phyloP scores from a whole-genome alignment of 2,329 filamentous ascomycete species.

The Amphichorda felina region DNA sequence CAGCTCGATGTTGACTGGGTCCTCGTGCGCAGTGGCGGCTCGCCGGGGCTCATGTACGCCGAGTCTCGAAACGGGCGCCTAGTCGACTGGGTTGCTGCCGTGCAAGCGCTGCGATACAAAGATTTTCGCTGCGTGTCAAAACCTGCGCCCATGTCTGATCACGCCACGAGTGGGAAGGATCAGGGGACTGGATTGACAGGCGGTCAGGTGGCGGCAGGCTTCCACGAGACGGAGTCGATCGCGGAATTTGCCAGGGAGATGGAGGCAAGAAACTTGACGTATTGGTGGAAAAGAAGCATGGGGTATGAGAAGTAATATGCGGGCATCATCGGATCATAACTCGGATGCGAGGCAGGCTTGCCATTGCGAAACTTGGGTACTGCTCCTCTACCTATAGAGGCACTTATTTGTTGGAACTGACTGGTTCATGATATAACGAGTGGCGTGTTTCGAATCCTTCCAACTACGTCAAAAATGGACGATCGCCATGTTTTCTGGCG shows the following conservation, averaged over 20 bases:
- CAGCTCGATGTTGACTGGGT: conserved; percentile 45
- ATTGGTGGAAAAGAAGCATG: conserved; percentile 62
- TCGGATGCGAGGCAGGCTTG: no score
- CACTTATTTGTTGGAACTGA: no score
- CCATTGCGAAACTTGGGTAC: no score
- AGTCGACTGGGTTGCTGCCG: conserved; percentile 49
- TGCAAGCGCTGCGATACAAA: conserved; percentile 58
- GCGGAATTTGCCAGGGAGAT: conserved; percentile 53
- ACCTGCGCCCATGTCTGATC: conserved; percentile 21
- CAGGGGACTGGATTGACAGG: no score
- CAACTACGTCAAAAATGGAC: no score
- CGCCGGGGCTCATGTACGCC: conserved; percentile 70
- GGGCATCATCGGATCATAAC: background rate
- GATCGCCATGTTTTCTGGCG: no score
- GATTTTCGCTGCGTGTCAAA: conserved; percentile 54
- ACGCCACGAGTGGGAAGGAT: conserved; percentile 1
- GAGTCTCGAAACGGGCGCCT: conserved; percentile 46
- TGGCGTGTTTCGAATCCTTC: no score
- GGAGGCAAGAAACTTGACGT: conserved; percentile 42
- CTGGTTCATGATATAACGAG: no score
- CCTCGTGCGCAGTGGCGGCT: conserved; percentile 54
- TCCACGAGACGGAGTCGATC: conserved; percentile 50
- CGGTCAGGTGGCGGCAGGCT: conserved; percentile 11
- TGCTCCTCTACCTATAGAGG: no score
- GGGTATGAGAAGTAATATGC: conserved; percentile 25